Evolutionary conservation across 306 rosid species (phyloP), one percentile per base, ranked within the genome.

Genomic region (Rosa multiflora): DNA sequence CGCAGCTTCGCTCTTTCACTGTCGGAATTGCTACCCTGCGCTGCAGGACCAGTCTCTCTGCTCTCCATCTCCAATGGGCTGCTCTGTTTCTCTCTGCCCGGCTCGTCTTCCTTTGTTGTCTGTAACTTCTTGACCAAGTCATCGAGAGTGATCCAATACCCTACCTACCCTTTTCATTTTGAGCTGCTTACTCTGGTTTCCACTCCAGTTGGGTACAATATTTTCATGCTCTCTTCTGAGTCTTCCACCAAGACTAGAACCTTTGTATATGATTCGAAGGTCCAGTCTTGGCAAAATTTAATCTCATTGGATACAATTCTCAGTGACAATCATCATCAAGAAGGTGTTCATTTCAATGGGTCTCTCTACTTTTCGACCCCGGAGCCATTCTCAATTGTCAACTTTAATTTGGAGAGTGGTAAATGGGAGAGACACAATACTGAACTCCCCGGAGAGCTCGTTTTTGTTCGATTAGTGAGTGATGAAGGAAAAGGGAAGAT

Each of bases 11-110:
- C 92, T 8, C 74, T 90, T 5, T 76, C 94, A 1, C 77, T 85
- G 82, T 87, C 91, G 2, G 85, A 76, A 51, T 77, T 89, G 29
- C 77, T 82, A 2, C 89, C 83, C 42, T 74, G 66, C 3, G 75
- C 78, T 11, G 37, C 84, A 3, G 76, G 89, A 18, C 74, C 83
- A 55, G 62, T 74, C 44, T 73, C 86, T 23, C 89, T 90, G 0
- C 87, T 90, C 53, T 84, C 94, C 46, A 21, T 77, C 51, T 90
- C 98, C 18, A 88, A 92, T 46, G 99, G 98, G 43, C 83, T 95
- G 21, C 83, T 93, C 26, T 95, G 98, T 73, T 88, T 91, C 77
- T 83, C 88, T 2, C 81, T 87, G 8, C 84, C 89, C 37, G 51
- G 18, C 5, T 87, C 92, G 0, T 79, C 84, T 13, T 89, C 97